Evolutionary conservation across 2,329 filamentous ascomycete species (phyloP), one percentile per base, ranked within the genome.

Genomic region (Hypomyces perniciosus): DNA sequence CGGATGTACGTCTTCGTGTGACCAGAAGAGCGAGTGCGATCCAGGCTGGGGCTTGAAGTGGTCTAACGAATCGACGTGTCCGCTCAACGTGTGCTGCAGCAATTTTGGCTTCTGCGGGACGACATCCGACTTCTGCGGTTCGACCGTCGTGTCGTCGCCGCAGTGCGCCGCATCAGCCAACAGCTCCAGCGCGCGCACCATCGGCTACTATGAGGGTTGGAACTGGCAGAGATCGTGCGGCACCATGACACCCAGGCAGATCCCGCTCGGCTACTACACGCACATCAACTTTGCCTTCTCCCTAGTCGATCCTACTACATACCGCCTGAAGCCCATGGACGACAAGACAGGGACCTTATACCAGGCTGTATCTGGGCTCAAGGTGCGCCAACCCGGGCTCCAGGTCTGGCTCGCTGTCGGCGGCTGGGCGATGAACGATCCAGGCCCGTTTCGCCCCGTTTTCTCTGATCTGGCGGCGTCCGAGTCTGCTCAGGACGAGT

Each of bases 31-130:
- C 35, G 56, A 64, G 44, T 68, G 66, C 50, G 60, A 66, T 52
- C 61, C 62, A 5, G 65, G 64, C 30, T 65, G 63, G 60, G 65
- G 65, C 0, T 34, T 42, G 5, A 30, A 62, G 43, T 66, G 56
- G 53, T 59, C 57, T 12, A 42, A 56, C 31, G 44, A 54, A 2
- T 28, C 47, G 9, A 59, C 56, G 8, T 71, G 68, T 50, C 67
- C 68, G 4, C 61, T 71, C 27, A 69, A 71, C 48, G 68, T 69
- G 6, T 72, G 68, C 56, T 70, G 69, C 55, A 59, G 56, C 44
- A 35, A 59, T n/a, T 60, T 49, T 43, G 65, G 67, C 39, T 71
- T 67, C 57, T 71, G 68, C 46, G 65, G 66, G 4, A 57, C 44
- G 4, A 60, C 58, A 7, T 31, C 40, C 5, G 60, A 61, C 5